phyloP scores from a whole-genome alignment of 108 stramenopile species.

The Craspedostauros australis region DNA sequence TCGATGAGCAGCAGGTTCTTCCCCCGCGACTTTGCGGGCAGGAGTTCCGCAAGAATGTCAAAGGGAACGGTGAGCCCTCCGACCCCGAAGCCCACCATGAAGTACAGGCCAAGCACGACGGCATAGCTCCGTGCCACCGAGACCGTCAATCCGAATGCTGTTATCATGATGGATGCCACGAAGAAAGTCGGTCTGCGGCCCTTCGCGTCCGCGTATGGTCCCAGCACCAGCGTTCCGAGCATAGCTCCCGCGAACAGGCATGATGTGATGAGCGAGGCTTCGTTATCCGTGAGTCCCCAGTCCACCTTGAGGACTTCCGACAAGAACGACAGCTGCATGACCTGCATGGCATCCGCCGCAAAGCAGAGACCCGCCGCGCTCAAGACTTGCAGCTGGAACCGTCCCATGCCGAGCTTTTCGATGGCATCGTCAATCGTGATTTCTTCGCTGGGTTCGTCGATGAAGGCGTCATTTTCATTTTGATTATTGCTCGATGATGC shows the following conservation, averaged over 20 bases:
- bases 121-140: conserved; percentile 42
- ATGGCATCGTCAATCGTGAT: conserved; percentile 67
- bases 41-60: conserved; percentile 75
- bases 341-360: conserved; percentile 79
- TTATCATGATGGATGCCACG: conserved; percentile 47
- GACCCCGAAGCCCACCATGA: conserved; percentile 71
- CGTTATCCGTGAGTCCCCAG: conserved; percentile 50
- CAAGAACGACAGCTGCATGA: conserved; percentile 65
- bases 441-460: background rate
- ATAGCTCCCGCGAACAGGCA: conserved; percentile 72
- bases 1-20: conserved; percentile 60
- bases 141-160: conserved; percentile 51
- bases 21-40: conserved; percentile 45
- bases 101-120: conserved; percentile 35
- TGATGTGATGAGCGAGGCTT: conserved; percentile 57
- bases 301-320: conserved; percentile 55
- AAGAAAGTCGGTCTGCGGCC: conserved; percentile 77
- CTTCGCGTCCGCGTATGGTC: conserved; percentile 66
- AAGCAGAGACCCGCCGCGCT: conserved; percentile 77
- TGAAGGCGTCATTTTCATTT: background rate
- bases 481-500: background rate
- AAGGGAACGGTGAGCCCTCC: conserved; percentile 62
- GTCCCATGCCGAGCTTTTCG: conserved; percentile 60
- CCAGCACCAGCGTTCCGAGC: conserved; percentile 64
- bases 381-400: conserved; percentile 56